Conservation (phyloP, 1,284 basidiomycete species). For the Ustilago crameri region DNA sequence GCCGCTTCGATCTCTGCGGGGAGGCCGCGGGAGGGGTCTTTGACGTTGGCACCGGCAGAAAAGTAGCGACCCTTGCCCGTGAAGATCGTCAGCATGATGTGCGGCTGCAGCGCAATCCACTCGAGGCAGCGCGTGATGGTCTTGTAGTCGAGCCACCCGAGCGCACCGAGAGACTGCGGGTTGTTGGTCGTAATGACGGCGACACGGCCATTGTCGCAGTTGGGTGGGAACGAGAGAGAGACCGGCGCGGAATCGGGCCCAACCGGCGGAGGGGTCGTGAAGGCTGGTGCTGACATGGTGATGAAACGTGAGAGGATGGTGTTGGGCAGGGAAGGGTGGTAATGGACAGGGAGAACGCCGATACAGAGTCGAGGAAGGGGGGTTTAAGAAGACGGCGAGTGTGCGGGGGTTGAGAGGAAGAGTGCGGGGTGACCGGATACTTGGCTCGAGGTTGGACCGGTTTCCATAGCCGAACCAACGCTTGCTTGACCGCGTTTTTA, state of each 20-base stretch:
- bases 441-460: conserved; percentile 12
- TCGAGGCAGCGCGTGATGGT: conserved; percentile 36
- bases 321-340: background rate
- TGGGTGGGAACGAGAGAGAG: conserved; percentile 41
- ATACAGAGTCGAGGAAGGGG: too few species aligned
- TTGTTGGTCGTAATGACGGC: conserved; percentile 47
- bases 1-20: conserved; percentile 20
- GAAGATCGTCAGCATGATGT: conserved; percentile 47
- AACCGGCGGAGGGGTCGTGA: conserved; percentile 28
- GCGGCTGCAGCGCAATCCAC: conserved; percentile 47
- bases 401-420: background rate
- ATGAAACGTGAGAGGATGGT: too few species aligned
- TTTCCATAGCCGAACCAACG: conserved; percentile 24
- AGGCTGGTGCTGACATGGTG: conserved; percentile 11
- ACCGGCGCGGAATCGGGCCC: conserved; percentile 27
- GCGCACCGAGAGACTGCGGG: conserved; percentile 47
- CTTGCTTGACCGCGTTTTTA: too few species aligned
- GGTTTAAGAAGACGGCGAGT: too few species aligned
- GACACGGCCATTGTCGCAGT: conserved; percentile 38
- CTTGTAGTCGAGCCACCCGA: conserved; percentile 32
- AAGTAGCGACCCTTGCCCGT: conserved; percentile 56
- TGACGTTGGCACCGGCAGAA: conserved; percentile 52
- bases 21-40: conserved; percentile 39
- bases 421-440: background rate
- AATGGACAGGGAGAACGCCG: too few species aligned